phyloP scores from a whole-genome alignment of 805 yeast genomes.

The Metschnikowia shivogae region DNA sequence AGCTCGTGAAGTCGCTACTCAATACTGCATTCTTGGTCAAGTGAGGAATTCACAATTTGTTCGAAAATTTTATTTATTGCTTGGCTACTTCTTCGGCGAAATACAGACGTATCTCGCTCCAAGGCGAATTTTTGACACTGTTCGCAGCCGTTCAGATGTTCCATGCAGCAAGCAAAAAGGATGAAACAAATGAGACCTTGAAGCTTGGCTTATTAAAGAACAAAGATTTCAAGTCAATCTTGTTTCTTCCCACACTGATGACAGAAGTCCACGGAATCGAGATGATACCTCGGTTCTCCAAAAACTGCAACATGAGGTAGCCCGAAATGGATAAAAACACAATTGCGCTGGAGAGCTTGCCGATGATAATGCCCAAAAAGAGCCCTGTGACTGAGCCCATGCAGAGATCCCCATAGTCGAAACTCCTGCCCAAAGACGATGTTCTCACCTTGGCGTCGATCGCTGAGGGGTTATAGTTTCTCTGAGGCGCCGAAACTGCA shows the following conservation, averaged over 20 bases:
- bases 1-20: too few species aligned
- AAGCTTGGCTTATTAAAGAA: constrained; percentile 59
- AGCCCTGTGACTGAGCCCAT: constrained; percentile 62
- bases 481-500: constrained; percentile 13
- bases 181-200: constrained; percentile 49
- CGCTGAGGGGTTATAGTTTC: constrained; percentile 10
- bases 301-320: constrained; percentile 45
- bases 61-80: too few species aligned
- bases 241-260: constrained; percentile 28
- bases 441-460: constrained; percentile 10
- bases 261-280: constrained; percentile 42
- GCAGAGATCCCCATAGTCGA: constrained; percentile 60
- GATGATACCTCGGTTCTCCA: constrained; percentile 52
- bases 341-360: constrained; percentile 53
- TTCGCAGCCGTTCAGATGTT: constrained; percentile 27
- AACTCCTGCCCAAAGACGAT: constrained; percentile 37
- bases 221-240: constrained; percentile 46
- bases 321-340: constrained; percentile 46
- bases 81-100: too few species aligned
- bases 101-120: too few species aligned
- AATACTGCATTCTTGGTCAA: too few species aligned
- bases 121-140: not conserved
- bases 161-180: constrained; percentile 59
- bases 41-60: too few species aligned
- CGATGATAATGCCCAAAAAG: constrained; percentile 54